Base-by-base conservation (phyloP, 257 asterid genomes). In the Cordia subcordata region DNA sequence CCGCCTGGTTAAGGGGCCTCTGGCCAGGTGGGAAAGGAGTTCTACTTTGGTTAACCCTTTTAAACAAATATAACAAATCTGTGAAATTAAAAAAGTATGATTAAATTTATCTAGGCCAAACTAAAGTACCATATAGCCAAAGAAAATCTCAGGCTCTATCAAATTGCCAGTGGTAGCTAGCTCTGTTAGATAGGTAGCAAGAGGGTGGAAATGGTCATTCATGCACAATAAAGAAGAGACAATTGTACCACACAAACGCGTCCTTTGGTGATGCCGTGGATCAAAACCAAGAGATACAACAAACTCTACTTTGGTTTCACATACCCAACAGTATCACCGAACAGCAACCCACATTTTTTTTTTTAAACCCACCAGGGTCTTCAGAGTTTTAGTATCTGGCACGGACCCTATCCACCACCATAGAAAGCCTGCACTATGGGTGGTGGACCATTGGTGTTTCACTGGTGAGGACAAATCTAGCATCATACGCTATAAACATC, bases 141-240 rank as follows among this genome's bases (percentile, higher is more conserved):
- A 60, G 53, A 66, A n/a, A 63, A 59, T 55, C 72, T 51, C 67
- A 69, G 47, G 72, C 66, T 61, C 52, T 63, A 55, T 62, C 57
- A 62, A 60, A 72, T 57, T 63, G 35, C 35, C 35, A 65, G 18
- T n/a, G n/a, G n/a, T n/a, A 54, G 67, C 15, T 75, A 27, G 77
- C 66, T 71, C 64, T 44, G 60, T 35, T 62, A 38, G 44, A 70
- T 62, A 77, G 85, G 81, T 53, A 42, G 59, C 86, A 78, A 73
- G n/a, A n/a, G n/a, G 66, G 64, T 72, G 68, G 72, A 53, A 20
- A 61, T 74, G 71, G n/a, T 22, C 54, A 53, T 72, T 77, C 76
- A 39, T 81, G 88, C 73, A 64, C 75, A 68, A 69, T 69, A 86
- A 86, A 86, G 92, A 74, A 51, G 80, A 66, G 90, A 81, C 94